Base-by-base conservation (phyloP, 805 yeast genomes). In the Kuraishia hungarica region DNA sequence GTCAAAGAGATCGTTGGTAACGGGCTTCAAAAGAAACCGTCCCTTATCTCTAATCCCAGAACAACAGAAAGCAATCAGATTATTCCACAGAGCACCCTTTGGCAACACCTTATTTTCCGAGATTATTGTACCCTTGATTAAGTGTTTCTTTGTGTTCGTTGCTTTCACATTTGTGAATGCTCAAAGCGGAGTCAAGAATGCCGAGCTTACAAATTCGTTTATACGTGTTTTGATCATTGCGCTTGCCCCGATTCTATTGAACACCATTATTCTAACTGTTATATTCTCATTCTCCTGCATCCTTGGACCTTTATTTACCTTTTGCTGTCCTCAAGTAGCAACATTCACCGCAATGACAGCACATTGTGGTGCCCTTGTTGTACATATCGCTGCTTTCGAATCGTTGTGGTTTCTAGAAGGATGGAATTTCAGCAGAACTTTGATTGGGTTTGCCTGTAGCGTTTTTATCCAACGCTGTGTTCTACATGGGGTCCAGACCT, bases 161-260 rank as follows among this genome's bases (percentile, higher is more conserved):
- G 92, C 96, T 0, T 93, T 82, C 68, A 74, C 84, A 53, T 93
- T 87, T 64, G 85, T 88, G 63, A 92, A 91, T 69, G 77, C 97
- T 1, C 97, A 90, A 72, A 89, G 85, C 39, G 97, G 97, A 29
- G 96, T 90, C 0, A 58, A 61, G 51, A 61, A 69, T 53, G 71
- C 79, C n/a, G 59, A 69, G 56, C 74, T 78, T 2, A 77, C 82
- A 7, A 81, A 84, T 66, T 80, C 93, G 0, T 64, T 87, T 0
- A 59, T 86, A 13, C 76, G 97, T 56, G 67, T 93, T 29, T 64
- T 78, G 2, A 69, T 90, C 17, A 68, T 84, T 2, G 71, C 78
- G 0, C 53, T 79, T 39, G 59, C 75, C 1, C 90, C 92, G 1
- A 68, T 83, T 19, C 24, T 74, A 1, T 57, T 78, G 50, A 77